These are phyloP conservation scores for Penicillium steckii DNA, from an alignment of 495 filamentous ascomycete genomes.

Conservation along the genomic window DNA sequence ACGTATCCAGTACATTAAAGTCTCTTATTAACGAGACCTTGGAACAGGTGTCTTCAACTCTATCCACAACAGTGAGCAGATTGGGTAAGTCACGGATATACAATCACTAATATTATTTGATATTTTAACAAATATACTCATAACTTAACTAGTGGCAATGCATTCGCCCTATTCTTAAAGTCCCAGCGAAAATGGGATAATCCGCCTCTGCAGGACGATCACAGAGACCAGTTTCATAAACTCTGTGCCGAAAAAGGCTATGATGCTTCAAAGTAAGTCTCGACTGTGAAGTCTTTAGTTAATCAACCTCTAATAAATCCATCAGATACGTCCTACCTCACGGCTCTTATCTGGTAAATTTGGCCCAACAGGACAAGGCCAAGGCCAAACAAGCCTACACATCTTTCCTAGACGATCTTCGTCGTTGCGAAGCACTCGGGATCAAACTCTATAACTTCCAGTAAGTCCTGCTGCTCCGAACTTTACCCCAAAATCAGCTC, in stretches of 20 bases:
- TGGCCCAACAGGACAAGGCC: conserved; percentile 74
- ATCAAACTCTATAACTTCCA: conserved; percentile 97
- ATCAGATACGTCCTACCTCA: conserved; percentile 75
- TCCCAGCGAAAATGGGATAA: conserved; percentile 94
- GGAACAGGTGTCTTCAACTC: conserved; percentile 80
- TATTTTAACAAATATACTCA: conserved; percentile 21
- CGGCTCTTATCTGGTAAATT: conserved; percentile 94
- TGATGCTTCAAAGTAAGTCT: conserved; percentile 57
- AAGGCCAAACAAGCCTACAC: conserved; percentile 86
- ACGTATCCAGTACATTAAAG: not conserved
- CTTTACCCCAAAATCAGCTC: not conserved
- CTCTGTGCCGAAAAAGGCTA: conserved; percentile 69
- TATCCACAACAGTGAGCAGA: conserved; percentile 72
- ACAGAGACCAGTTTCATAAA: conserved; percentile 62
- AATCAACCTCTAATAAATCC: not conserved
- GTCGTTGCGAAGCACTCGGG: conserved; percentile 82
- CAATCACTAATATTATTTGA: conserved; percentile 50
- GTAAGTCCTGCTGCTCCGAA: conserved; percentile 29
- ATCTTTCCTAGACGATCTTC: conserved; percentile 84
- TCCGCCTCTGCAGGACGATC: conserved; percentile 68
- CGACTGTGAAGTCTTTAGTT: not conserved
- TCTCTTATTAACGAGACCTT: not conserved
- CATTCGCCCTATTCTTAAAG: conserved; percentile 93
- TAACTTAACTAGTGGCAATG: conserved; percentile 62
- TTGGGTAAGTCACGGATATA: conserved; percentile 54